Evolutionary conservation across 768 basidiomycete genomes (phyloP), one percentile per base, ranked within the genome.

Genomic region (Crassisporium funariophilum): DNA sequence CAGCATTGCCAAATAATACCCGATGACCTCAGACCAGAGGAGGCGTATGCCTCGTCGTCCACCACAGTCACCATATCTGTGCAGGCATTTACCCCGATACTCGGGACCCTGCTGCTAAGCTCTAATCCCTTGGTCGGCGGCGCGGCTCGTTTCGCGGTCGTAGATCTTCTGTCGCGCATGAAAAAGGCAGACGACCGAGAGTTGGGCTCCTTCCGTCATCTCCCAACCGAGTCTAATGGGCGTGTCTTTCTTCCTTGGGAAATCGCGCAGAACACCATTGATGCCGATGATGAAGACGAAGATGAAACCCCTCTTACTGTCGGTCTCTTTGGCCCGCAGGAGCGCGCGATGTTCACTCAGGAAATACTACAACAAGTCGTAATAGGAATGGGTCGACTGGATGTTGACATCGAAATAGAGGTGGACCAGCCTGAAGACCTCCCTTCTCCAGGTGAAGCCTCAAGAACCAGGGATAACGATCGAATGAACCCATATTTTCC

Each of bases 321-420:
- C 27, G 79, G 78, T 6, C 65, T 79, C 1, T 85, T 90, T 62
- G 77, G 77, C 4, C 59, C 42, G 31, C 58, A 67, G 16, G 82
- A 91, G 55, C 73, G 86, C 46, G 69, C 70, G 4, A 67, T 90
- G 62, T 82, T 97, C 53, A 84, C 89, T 58, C 77, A 81, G 23
- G 93, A 95, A 68, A 77, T 98, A 34, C 62, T 95, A 5, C 78
- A 88, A 44, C 90, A 91, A 25, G 84, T 98, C 52, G 84, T 95
- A 45, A 84, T 97, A 42, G 94, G 92, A 22, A 88, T 98, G 75
- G 91, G 91, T 7, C 74, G 83, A 16, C 73, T 98, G 3, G 78
- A 77, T 54, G 68, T 73, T 17, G 66, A 71, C 35, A 54, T 13
- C 61, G 67, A 12, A 55, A 61, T 11, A 59, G 62, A 20, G 24